Percentiles rank a stretch among this genome's conserved stretches.
phyloP scores from a whole-genome alignment of 2,329 filamentous ascomycete genomes.

The Colletotrichum musae region DNA sequence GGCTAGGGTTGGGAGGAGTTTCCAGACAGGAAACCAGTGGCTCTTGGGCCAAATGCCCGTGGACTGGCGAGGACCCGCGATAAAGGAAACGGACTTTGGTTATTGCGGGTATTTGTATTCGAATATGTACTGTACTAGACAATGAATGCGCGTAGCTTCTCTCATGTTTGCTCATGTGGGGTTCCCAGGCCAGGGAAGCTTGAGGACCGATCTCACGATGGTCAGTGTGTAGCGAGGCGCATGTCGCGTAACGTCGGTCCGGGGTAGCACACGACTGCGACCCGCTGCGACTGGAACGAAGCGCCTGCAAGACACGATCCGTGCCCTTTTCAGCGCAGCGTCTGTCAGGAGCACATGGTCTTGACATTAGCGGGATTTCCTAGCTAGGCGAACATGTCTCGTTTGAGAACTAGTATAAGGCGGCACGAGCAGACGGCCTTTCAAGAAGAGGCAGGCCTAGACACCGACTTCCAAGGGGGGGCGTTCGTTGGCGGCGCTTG shows the following conservation, averaged over 20 bases:
- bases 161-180: not conserved
- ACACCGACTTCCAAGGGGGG: no score
- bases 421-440: no score
- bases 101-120: slow-evolving; percentile 32
- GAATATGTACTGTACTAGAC: slow-evolving; percentile 40
- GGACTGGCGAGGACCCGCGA: slow-evolving; percentile 18
- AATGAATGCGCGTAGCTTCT: slow-evolving; percentile 37
- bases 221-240: slow-evolving; percentile 32
- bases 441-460: no score
- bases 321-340: not conserved
- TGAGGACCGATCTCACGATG: slow-evolving; percentile 33
- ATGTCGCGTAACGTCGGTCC: slow-evolving; percentile 5
- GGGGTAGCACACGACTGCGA: not conserved
- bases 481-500: no score
- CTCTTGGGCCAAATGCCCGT: slow-evolving; percentile 13
- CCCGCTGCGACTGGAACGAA: slow-evolving; percentile 6
- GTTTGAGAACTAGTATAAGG: no score
- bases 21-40: slow-evolving; percentile 33
- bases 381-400: no score
- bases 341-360: not conserved
- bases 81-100: slow-evolving; percentile 29
- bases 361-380: no score
- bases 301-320: not conserved
- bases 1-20: slow-evolving; percentile 35
- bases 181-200: slow-evolving; percentile 23